Percentiles rank a stretch among this genome's conserved stretches.
Evolutionary conservation across 2,329 filamentous ascomycete species (phyloP).

Genomic region (Curvularia sp.): DNA sequence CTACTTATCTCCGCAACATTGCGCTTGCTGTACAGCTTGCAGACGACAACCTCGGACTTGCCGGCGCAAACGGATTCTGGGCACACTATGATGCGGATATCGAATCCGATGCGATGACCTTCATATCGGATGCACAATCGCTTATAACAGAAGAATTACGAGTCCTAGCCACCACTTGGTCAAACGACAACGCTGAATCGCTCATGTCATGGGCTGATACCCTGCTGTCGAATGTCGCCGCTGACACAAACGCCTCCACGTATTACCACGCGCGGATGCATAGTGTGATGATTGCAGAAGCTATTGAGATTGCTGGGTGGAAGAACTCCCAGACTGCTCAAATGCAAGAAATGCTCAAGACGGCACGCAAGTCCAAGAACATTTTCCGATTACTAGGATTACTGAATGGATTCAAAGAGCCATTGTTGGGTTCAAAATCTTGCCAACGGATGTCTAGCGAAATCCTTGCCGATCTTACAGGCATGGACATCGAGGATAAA

Average conservation of each 20-base stretch:
- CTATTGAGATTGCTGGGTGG: slow-evolving; percentile 54
- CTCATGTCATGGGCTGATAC: slow-evolving; percentile 37
- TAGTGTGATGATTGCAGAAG: slow-evolving; percentile 46
- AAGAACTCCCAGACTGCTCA: slow-evolving; percentile 43
- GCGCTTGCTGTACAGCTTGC: slow-evolving; percentile 63
- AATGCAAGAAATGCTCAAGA: slow-evolving; percentile 49
- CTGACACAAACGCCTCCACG: slow-evolving; percentile 32
- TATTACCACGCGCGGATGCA: slow-evolving; percentile 55
- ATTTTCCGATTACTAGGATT: slow-evolving; percentile 57
- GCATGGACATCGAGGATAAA: slow-evolving; percentile 55
- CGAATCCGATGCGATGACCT: slow-evolving; percentile 60
- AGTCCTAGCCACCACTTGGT: slow-evolving; percentile 22
- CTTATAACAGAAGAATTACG: slow-evolving; percentile 56
- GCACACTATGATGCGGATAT: slow-evolving; percentile 55
- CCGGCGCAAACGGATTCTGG: slow-evolving; percentile 63
- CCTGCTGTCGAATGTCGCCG: slow-evolving; percentile 32
- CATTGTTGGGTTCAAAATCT: slow-evolving; percentile 56
- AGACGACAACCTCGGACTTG: slow-evolving; percentile 66
- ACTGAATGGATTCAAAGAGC: slow-evolving; percentile 58
- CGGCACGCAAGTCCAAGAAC: slow-evolving; percentile 46
- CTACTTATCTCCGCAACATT: slow-evolving; percentile 57
- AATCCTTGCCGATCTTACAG: slow-evolving; percentile 65
- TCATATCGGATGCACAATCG: slow-evolving; percentile 59
- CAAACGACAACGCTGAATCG: slow-evolving; percentile 22
- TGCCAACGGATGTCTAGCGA: slow-evolving; percentile 65